These are phyloP conservation scores for Botrytis fabae DNA, from an alignment of 2,329 filamentous ascomycete species.

Conservation along the genomic window DNA sequence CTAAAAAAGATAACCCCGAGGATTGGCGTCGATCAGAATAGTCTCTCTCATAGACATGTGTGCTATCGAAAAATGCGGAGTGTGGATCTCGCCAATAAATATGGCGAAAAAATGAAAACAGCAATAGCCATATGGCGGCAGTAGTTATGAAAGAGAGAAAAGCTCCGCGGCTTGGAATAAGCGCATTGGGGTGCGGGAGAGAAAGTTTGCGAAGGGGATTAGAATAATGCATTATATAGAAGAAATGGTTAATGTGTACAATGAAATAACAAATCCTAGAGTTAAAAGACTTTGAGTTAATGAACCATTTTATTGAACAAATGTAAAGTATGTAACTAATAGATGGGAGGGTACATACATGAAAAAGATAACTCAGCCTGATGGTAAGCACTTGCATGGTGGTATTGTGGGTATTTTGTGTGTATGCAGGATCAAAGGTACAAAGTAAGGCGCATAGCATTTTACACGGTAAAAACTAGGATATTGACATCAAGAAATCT, in stretches of 20 bases:
- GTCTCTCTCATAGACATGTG: slow-evolving; percentile 28
- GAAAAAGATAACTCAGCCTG: not conserved
- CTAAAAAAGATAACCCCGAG: slow-evolving; percentile 25
- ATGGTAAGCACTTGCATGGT: not conserved
- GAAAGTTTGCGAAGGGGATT: not conserved
- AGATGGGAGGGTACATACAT: not conserved
- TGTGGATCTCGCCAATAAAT: slow-evolving; percentile 31
- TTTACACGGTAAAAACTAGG: not conserved
- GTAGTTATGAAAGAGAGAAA: not conserved
- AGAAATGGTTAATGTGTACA: not conserved
- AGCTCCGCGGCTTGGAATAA: not conserved
- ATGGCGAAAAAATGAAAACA: slow-evolving; percentile 21
- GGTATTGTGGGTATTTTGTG: not conserved
- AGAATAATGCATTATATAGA: not conserved
- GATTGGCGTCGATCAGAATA: slow-evolving; percentile 27
- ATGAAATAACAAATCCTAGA: not conserved
- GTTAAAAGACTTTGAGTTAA: not conserved
- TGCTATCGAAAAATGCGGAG: slow-evolving; percentile 29
- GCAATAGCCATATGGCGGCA: slow-evolving; percentile 18
- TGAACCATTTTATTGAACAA: not conserved
- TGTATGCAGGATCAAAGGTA: not conserved
- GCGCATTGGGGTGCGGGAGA: not conserved
- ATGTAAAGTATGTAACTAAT: not conserved
- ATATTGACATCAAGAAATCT: not conserved
- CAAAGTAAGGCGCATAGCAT: not conserved